Percentiles rank a stretch among this genome's conserved stretches.
phyloP scores from a whole-genome alignment of 2,329 filamentous ascomycete species.

The Camptophora hylomeconis region DNA sequence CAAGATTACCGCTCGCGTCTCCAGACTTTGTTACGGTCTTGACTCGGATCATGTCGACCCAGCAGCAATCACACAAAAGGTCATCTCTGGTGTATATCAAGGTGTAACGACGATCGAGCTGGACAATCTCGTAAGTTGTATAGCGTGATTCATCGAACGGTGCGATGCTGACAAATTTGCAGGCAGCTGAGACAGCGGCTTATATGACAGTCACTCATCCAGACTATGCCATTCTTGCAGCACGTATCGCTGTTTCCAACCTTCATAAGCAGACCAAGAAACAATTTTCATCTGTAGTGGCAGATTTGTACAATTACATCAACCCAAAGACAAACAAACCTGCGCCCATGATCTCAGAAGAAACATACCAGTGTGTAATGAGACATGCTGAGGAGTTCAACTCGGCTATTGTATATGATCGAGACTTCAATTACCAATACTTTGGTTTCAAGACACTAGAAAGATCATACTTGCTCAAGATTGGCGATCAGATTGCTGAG shows the following conservation, averaged over 20 bases:
- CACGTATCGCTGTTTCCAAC: constrained; percentile 97
- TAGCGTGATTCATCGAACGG: constrained; percentile 2
- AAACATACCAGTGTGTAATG: constrained; percentile 87
- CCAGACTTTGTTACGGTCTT: constrained; percentile 91
- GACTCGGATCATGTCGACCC: constrained; percentile 94
- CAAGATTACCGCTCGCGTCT: constrained; percentile 98
- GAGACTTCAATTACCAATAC: constrained; percentile 99
- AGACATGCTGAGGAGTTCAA: constrained; percentile 94
- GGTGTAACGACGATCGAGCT: constrained; percentile 94
- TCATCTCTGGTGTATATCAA: constrained; percentile 98
- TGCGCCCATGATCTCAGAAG: constrained; percentile 89
- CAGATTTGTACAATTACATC: constrained; percentile 87
- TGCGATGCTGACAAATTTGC: constrained; percentile 9
- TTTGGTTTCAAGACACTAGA: constrained; percentile 99
- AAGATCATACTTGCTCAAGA: constrained; percentile 90
- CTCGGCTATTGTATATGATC: constrained; percentile 97
- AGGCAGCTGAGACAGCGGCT: constrained; percentile 96
- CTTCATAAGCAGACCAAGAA: constrained; percentile 99
- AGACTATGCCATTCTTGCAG: constrained; percentile 96
- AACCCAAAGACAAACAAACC: constrained; percentile 78
- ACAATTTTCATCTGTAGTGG: constrained; percentile 92
- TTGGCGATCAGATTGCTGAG: constrained; percentile 92
- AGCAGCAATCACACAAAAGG: constrained; percentile 96
- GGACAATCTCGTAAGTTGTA: constrained; percentile 77
- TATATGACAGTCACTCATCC: constrained; percentile 99